These are phyloP conservation scores for Corrigiola litoralis DNA, from an alignment of 179 eudicot genomes.

Conservation along the genomic window DNA sequence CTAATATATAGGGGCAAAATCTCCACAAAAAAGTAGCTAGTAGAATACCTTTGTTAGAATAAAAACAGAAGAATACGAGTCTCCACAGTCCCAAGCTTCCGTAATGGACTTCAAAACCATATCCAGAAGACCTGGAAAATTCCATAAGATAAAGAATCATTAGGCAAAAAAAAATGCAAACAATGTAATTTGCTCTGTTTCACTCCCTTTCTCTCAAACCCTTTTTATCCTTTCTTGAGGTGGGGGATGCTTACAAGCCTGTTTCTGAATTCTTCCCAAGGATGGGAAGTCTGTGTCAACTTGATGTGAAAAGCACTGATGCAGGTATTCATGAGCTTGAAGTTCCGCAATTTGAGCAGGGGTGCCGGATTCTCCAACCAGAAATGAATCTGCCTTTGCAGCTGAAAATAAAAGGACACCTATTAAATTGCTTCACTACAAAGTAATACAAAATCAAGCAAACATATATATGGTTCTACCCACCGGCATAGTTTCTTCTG, in stretches of 20 bases:
- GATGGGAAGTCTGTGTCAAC: conserved; percentile 62
- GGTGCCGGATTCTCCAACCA: conserved; percentile 76
- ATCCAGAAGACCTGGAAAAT: conserved; percentile 66
- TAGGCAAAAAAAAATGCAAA: background rate
- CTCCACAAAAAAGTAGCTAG: background rate
- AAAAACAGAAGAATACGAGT: conserved; percentile 68
- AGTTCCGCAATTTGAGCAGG: conserved; percentile 49
- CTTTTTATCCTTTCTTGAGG: background rate
- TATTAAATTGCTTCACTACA: background rate
- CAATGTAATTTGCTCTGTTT: background rate
- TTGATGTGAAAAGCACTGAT: conserved; percentile 33
- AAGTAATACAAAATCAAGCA: background rate
- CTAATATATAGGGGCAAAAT: background rate
- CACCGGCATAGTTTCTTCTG: conserved; percentile 95
- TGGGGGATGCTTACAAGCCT: conserved; percentile 47
- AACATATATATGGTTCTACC: conserved; percentile 4
- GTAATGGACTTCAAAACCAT: conserved; percentile 90
- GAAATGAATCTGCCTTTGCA: conserved; percentile 69
- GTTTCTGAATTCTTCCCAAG: conserved; percentile 58
- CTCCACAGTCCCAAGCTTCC: conserved; percentile 83
- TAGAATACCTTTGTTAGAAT: conserved; percentile 64
- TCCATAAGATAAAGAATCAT: conserved; percentile 3
- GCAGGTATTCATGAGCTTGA: conserved; percentile 35
- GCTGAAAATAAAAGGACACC: conserved; percentile 38
- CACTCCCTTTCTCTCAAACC: background rate